Conservation (phyloP, 495 filamentous ascomycete genomes). For the Aspergillus asperescens region DNA sequence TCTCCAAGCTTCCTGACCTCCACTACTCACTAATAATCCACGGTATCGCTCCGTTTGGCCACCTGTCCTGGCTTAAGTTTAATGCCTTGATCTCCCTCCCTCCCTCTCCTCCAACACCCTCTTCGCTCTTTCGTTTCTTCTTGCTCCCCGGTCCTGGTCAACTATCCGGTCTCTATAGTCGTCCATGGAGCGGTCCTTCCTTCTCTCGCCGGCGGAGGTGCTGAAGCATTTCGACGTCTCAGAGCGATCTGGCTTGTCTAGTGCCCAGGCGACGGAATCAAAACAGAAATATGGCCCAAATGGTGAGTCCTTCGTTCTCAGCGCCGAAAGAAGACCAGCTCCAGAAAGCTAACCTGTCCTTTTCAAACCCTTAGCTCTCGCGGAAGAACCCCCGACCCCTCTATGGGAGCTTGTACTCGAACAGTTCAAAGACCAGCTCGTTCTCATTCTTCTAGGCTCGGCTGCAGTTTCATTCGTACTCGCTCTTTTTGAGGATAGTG, state of each 20-base stretch:
- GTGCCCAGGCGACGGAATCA: slow-evolving; percentile 57
- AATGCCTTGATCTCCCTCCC: slow-evolving; percentile 19
- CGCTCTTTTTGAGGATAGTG: slow-evolving; percentile 87
- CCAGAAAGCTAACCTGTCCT: slow-evolving; percentile 13
- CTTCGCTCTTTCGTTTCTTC: slow-evolving; percentile 19
- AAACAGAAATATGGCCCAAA: slow-evolving; percentile 74
- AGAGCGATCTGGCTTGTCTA: slow-evolving; percentile 61
- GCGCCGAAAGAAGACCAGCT: background rate
- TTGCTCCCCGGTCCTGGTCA: slow-evolving; percentile 20
- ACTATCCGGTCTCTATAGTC: slow-evolving; percentile 16
- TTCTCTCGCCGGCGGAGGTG: slow-evolving; percentile 60
- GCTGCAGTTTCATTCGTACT: slow-evolving; percentile 92
- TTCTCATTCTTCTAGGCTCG: slow-evolving; percentile 89
- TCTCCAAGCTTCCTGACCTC: slow-evolving; percentile 6
- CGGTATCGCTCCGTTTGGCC: slow-evolving; percentile 17
- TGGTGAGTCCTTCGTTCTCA: slow-evolving; percentile 50
- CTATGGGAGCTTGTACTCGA: slow-evolving; percentile 94
- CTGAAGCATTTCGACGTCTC: slow-evolving; percentile 67
- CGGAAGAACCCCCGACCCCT: slow-evolving; percentile 95
- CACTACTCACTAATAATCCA: slow-evolving; percentile 9
- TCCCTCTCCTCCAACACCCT: slow-evolving; percentile 2
- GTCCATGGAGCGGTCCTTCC: slow-evolving; percentile 76
- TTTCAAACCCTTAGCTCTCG: slow-evolving; percentile 62
- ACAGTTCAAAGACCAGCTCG: slow-evolving; percentile 98
- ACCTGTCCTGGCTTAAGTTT: slow-evolving; percentile 32